Base-by-base conservation (phyloP, 805 yeast genomes). In the Teunomyces aglyptinius region DNA sequence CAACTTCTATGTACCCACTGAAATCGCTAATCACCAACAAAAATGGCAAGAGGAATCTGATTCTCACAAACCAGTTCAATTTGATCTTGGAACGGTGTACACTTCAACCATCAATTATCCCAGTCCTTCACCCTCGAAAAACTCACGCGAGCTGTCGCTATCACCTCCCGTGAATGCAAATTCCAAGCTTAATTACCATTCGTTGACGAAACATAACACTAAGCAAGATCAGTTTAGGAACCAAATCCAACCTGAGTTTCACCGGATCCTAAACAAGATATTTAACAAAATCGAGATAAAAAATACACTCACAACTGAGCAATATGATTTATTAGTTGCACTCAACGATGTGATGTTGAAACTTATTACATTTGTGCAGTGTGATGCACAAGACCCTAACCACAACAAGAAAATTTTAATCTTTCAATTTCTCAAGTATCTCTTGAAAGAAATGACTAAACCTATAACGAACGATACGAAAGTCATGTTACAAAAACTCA, bases 381-480 rank as follows among this genome's bases (percentile, higher is more conserved):
- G 55, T 5, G 64, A 61, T 22, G 33, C 43, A 24, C 49, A 49
- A 11, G 39, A 51, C 12, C 55, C 55, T 13, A 38, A 35, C 4
- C 36, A 49, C n/a, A 56, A 49, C 34, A 44, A 56, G 31, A 68
- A 67, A 46, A 49, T 70, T 2, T 41, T 72, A n/a, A 48, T 67
- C 10, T 70, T 67, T 44, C 76, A 70, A 48, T 69, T 65, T 45
- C 53, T 72, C 45, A 70, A 71, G 52, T 70, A 70, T 41, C 51
- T 72, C 7, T 49, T 72, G 38, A 69, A 68, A 47, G 77, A 73
- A 41, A 45, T 72, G 19, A 45, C 59, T 19, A 68, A 67, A 34
- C 41, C 41, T 13, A 16, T 27, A 39, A 26, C 42, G 42, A 47
- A 35, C 22, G 45, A 39, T 38, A 41, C 55, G 8, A 48, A 55